Conservation (phyloP, 805 yeast genomes). For the Clavispora santaluciae region DNA sequence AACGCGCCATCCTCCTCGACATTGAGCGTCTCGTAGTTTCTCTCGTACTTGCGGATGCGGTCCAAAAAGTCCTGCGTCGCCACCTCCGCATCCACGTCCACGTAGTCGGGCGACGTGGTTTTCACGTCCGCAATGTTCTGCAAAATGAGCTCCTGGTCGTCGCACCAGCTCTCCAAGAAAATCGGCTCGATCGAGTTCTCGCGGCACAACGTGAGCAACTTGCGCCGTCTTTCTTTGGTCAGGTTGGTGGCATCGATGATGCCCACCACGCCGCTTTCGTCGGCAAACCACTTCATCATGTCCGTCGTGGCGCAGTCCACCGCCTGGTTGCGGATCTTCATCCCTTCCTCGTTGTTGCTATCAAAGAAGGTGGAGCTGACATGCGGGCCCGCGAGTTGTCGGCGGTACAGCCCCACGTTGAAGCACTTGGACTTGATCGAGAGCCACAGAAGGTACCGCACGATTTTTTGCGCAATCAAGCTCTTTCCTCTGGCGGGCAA, state of each 20-base stretch:
- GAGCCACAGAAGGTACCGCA: constrained; percentile 88
- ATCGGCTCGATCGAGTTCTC: constrained; percentile 76
- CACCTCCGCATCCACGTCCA: constrained; percentile 58
- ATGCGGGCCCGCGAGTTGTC: constrained; percentile 32
- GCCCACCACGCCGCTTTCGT: constrained; percentile 82
- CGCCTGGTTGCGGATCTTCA: constrained; percentile 60
- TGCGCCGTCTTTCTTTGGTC: constrained; percentile 63
- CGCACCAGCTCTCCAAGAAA: constrained; percentile 89
- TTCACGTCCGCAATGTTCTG: constrained; percentile 84
- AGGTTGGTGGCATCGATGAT: constrained; percentile 92
- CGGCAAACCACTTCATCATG: constrained; percentile 81
- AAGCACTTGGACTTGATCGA: constrained; percentile 82
- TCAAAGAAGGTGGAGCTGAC: constrained; percentile 79
- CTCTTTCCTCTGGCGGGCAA: constrained; percentile 91
- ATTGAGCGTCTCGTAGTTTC: constrained; percentile 72
- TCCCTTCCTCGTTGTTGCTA: constrained; percentile 59
- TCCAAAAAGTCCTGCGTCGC: constrained; percentile 69
- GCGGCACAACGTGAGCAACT: constrained; percentile 57
- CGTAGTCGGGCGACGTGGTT: constrained; percentile 80
- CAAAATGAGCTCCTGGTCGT: constrained; percentile 70
- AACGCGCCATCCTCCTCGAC: constrained; percentile 52
- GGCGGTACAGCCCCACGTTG: constrained; percentile 83
- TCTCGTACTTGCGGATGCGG: constrained; percentile 71
- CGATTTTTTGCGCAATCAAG: constrained; percentile 89
- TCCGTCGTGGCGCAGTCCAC: constrained; percentile 68